These are phyloP conservation scores for Circinella umbellata DNA, from an alignment of 371 early-diverging fungal genomes.

Conservation along the genomic window DNA sequence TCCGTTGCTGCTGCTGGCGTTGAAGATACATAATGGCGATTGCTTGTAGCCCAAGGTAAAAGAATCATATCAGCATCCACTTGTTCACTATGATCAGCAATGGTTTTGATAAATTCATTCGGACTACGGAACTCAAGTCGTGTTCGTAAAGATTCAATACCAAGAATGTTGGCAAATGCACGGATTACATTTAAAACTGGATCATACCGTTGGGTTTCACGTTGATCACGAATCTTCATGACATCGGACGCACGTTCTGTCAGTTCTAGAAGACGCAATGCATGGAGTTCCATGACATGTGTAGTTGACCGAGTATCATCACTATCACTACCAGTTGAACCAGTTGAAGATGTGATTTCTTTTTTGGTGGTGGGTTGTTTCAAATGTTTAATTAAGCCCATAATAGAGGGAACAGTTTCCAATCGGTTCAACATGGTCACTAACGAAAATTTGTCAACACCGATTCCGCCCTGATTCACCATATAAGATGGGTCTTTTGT, in stretches of 20 bases:
- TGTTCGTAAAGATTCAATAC: conserved; percentile 43
- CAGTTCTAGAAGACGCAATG: conserved; percentile 73
- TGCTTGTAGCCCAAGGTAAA: conserved; percentile 27
- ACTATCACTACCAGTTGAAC: background rate
- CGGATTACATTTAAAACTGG: conserved; percentile 77
- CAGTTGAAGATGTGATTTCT: background rate
- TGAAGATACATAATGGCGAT: background rate
- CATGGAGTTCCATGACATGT: conserved; percentile 34
- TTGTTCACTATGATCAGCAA: conserved; percentile 20
- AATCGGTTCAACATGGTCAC: conserved; percentile 71
- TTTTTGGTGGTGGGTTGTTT: conserved; percentile 27
- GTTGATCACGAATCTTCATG: conserved; percentile 70
- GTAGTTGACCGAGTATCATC: background rate
- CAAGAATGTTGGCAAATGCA: conserved; percentile 71
- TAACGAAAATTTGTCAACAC: conserved; percentile 26
- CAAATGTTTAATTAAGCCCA: conserved; percentile 71
- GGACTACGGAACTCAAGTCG: conserved; percentile 29
- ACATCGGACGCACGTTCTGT: conserved; percentile 75
- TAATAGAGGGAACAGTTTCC: conserved; percentile 71
- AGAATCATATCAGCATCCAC: conserved; percentile 36
- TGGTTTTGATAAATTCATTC: conserved; percentile 26
- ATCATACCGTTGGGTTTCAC: conserved; percentile 62
- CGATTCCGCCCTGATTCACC: background rate
- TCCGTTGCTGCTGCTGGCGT: background rate
- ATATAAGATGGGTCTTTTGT: background rate